These are phyloP conservation scores for Arabis hirsuta DNA, from an alignment of 345 rosid species.

Conservation along the genomic window DNA sequence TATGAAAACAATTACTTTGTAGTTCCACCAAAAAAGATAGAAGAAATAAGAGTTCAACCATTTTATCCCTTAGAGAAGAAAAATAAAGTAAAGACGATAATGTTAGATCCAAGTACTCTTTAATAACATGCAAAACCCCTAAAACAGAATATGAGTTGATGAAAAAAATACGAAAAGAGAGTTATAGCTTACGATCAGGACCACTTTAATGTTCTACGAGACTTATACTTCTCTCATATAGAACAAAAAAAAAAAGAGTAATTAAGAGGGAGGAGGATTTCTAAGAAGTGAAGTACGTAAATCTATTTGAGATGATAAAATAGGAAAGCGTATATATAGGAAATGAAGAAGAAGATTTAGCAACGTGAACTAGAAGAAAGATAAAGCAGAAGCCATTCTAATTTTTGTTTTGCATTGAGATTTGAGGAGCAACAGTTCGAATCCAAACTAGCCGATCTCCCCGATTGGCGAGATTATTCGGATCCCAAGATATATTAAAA, in stretches of 20 bases:
- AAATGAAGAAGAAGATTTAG: conserved; percentile 6
- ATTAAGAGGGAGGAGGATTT: background rate
- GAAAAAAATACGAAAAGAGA: background rate
- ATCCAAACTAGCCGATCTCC: background rate
- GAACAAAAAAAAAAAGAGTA: background rate
- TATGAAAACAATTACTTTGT: conserved; percentile 35
- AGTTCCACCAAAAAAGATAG: conserved; percentile 40
- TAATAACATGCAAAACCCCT: conserved; percentile 11
- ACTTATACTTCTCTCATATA: background rate
- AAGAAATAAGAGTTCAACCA: conserved; percentile 37
- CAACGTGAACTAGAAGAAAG: background rate
- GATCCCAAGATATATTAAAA: background rate
- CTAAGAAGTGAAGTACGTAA: background rate
- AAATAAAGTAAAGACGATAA: background rate
- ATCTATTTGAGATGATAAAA: conserved; percentile 1
- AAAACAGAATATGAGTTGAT: conserved; percentile 13
- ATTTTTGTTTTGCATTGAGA: conserved; percentile 30
- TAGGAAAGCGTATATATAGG: conserved; percentile 12
- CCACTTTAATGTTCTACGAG: background rate
- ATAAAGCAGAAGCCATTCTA: background rate
- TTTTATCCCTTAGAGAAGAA: background rate
- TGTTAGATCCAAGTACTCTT: background rate
- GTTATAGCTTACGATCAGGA: background rate
- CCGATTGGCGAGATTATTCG: background rate
- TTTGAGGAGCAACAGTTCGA: conserved; percentile 30